Evolutionary conservation across 331 rosid genomes (phyloP).

Genomic region (Quercus lobata): DNA sequence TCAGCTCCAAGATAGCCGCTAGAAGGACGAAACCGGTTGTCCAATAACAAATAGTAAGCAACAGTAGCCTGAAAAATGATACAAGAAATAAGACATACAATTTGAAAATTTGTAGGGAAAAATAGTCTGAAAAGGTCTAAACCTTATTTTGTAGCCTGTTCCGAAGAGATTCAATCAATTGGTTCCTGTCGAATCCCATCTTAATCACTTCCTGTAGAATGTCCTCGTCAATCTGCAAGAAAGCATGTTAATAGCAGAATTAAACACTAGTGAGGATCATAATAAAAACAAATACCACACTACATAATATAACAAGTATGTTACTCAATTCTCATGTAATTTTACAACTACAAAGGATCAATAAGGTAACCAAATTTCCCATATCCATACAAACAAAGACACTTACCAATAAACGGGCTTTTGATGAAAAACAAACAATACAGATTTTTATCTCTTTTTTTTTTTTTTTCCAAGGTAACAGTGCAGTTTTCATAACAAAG

Average conservation of each 20-base stretch:
- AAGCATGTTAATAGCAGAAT: constrained; percentile 12
- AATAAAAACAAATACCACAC: background rate
- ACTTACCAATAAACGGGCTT: background rate
- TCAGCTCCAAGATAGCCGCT: constrained; percentile 94
- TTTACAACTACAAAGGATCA: background rate
- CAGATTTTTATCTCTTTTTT: too few species aligned
- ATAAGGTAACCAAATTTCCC: background rate
- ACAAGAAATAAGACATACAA: constrained; percentile 19
- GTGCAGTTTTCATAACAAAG: background rate
- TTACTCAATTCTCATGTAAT: background rate
- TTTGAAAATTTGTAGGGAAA: background rate
- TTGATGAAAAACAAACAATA: constrained; percentile 3
- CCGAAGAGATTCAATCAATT: constrained; percentile 71
- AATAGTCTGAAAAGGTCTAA: constrained; percentile 16
- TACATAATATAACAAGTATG: background rate
- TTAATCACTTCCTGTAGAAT: constrained; percentile 77
- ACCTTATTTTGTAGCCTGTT: constrained; percentile 86
- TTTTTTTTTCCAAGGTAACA: too few species aligned
- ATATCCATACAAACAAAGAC: background rate
- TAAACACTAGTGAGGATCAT: background rate
- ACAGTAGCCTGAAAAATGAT: constrained; percentile 82
- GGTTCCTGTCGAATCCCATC: constrained; percentile 77
- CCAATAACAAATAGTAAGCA: constrained; percentile 80
- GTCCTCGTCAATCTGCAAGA: constrained; percentile 85
- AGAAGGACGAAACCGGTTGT: constrained; percentile 69